These are phyloP conservation scores for Albizia julibrissin DNA, from an alignment of 306 rosid species.

Conservation along the genomic window DNA sequence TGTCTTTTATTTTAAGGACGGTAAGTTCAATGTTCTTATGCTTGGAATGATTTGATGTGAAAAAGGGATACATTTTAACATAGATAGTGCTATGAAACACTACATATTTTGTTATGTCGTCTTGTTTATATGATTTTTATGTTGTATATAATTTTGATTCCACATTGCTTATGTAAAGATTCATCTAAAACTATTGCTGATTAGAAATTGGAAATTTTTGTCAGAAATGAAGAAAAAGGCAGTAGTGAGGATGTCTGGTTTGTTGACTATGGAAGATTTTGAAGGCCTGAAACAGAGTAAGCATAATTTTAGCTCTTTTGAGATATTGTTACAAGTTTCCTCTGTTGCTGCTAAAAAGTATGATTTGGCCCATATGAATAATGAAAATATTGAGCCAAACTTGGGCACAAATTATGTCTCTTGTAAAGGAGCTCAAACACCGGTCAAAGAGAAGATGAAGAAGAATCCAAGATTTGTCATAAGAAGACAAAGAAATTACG, in stretches of 20 bases:
- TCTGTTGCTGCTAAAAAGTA: background rate
- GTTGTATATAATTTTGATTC: too few relatives aligned
- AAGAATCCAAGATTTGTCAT: background rate
- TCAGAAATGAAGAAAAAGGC: background rate
- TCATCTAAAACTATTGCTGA: background rate
- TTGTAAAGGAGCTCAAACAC: too few relatives aligned
- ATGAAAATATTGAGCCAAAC: too few relatives aligned
- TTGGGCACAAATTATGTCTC: too few relatives aligned
- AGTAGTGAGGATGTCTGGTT: background rate
- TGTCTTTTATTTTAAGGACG: too few relatives aligned
- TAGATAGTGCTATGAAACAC: too few relatives aligned
- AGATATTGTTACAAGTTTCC: background rate
- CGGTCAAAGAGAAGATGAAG: background rate
- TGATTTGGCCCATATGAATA: too few relatives aligned
- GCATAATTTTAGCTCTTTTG: background rate
- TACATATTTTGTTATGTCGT: too few relatives aligned
- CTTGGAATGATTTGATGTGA: too few relatives aligned
- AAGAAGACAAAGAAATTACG: background rate
- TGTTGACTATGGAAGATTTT: background rate
- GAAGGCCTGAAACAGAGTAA: background rate
- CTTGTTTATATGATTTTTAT: background rate
- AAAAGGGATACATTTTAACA: too few relatives aligned
- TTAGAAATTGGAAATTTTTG: background rate
- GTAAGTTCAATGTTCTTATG: too few relatives aligned
- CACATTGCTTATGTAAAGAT: too few relatives aligned